A percentile compares a stretch with the other conserved stretches of the same genome.
Evolutionary conservation across 2,329 filamentous ascomycete genomes (phyloP).

Genomic region (Ceratocystis variospora): DNA sequence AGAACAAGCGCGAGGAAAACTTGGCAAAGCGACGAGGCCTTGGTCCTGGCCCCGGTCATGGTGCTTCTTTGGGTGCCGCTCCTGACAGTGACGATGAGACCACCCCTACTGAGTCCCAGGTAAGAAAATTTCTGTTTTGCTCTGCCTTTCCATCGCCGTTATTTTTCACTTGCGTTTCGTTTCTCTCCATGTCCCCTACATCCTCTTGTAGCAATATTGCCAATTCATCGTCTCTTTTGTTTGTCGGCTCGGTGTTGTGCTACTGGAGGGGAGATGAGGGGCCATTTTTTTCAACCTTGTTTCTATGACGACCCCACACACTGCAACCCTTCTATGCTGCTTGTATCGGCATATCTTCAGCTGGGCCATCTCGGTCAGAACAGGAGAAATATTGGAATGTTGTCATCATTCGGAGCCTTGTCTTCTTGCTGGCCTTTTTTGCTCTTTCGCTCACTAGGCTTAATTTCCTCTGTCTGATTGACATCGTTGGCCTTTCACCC

Average conservation of each 20-base stretch:
- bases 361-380: background rate
- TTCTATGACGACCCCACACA: constrained; percentile 19
- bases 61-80: constrained; percentile 71
- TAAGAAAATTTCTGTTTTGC: constrained; percentile 35
- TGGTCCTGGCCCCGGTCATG: constrained; percentile 63
- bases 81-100: constrained; percentile 97
- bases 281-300: constrained; percentile 16
- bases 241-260: background rate
- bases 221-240: constrained; percentile 1
- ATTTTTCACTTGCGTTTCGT: constrained; percentile 9
- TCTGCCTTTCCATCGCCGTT: constrained; percentile 14
- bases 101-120: constrained; percentile 88
- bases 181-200: constrained; percentile 10
- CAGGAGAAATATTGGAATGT: background rate
- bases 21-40: constrained; percentile 96
- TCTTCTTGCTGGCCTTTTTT: background rate
- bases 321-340: background rate
- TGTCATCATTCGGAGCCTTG: background rate
- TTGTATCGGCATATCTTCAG: background rate
- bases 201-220: background rate
- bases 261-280: constrained; percentile 13
- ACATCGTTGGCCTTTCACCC: constrained; percentile 14
- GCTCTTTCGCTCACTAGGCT: background rate
- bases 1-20: constrained; percentile 97
- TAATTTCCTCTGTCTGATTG: background rate